Percentiles rank a stretch among this genome's conserved stretches.
Conservation (phyloP, 768 basidiomycete genomes). For the Mycena rosella region DNA sequence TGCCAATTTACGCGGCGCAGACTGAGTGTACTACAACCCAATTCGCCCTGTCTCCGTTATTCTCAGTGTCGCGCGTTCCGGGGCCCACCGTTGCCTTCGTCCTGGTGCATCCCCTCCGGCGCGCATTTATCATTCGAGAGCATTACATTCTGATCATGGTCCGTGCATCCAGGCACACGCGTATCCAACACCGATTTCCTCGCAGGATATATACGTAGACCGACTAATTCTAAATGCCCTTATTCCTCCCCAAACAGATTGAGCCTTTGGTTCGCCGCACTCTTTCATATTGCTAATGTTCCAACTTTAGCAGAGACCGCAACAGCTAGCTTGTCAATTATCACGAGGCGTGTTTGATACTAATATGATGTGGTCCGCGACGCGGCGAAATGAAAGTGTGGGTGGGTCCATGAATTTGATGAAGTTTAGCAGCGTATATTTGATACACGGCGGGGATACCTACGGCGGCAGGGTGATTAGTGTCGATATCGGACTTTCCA, state of each 20-base stretch:
- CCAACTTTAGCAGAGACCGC: no score
- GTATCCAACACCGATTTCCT: neutral
- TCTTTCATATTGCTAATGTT: neutral
- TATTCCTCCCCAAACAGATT: neutral
- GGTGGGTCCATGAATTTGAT: no score
- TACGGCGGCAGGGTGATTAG: constrained; percentile 12
- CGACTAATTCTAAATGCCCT: neutral
- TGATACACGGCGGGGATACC: neutral
- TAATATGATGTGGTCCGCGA: no score
- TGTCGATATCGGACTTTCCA: constrained; percentile 23
- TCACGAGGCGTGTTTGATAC: no score
- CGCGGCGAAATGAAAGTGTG: no score
- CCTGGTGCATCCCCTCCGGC: constrained; percentile 3
- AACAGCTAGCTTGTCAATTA: no score
- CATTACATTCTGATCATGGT: neutral
- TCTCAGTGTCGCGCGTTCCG: neutral
- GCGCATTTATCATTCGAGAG: neutral
- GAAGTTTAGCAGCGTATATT: no score
- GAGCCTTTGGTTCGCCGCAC: neutral
- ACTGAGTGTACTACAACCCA: neutral
- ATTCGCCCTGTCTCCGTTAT: neutral
- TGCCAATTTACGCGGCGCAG: neutral
- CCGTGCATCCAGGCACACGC: neutral
- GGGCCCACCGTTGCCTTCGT: neutral
- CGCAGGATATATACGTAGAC: constrained; percentile 1